Evolutionary conservation across 1,284 basidiomycete species (phyloP).

Genomic region (Heterobasidion annosum): DNA sequence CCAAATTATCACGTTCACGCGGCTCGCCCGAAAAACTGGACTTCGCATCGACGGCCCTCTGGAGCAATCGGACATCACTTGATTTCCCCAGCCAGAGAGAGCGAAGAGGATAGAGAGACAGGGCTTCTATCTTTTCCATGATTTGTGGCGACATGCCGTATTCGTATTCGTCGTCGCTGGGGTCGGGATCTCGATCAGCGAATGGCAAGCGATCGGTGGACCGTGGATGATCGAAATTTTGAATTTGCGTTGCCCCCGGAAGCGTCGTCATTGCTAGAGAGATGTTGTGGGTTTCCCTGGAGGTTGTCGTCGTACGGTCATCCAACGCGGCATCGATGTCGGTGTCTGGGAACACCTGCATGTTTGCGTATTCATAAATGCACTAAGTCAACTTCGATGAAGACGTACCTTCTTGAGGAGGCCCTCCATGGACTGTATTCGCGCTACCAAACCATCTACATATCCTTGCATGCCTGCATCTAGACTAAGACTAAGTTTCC

Average conservation of each 20-base stretch:
- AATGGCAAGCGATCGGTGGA: neutral
- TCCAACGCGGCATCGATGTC: neutral
- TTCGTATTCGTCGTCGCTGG: constrained; percentile 1
- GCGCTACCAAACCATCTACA: neutral
- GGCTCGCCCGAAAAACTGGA: constrained; percentile 36
- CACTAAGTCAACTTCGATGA: neutral
- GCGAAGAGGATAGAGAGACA: constrained; percentile 24
- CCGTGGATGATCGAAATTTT: neutral
- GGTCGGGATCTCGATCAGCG: neutral
- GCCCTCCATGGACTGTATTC: neutral
- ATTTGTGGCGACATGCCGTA: neutral
- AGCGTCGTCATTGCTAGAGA: neutral
- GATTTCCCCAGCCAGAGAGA: constrained; percentile 66
- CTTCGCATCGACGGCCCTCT: constrained; percentile 59
- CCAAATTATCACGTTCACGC: constrained; percentile 10
- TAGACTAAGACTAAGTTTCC: neutral
- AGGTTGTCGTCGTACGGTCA: too few species aligned
- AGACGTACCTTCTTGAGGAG: neutral
- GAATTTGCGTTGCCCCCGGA: too few species aligned
- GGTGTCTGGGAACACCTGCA: neutral
- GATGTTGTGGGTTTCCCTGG: too few species aligned
- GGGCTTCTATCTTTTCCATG: constrained; percentile 22
- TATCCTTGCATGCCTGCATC: neutral
- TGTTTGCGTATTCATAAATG: neutral
- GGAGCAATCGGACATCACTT: constrained; percentile 58